These are phyloP conservation scores for Paramecium caudatum DNA, from an alignment of 73 alveolate species.

Conservation along the genomic window DNA sequence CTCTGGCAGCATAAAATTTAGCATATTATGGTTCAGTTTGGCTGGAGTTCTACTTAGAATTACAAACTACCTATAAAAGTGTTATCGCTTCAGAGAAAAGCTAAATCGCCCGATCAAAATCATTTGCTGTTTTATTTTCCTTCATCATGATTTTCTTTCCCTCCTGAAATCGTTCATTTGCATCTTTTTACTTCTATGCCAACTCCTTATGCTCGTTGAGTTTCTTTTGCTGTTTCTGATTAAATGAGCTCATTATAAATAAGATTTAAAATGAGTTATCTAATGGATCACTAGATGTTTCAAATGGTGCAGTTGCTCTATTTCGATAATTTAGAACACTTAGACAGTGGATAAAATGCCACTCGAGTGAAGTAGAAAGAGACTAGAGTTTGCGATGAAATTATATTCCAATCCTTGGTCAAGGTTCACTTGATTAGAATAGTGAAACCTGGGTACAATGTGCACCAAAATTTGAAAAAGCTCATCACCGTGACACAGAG, in stretches of 20 bases:
- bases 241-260: constrained; percentile 49
- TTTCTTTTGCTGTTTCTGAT: constrained; percentile 40
- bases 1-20: constrained; percentile 83
- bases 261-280: constrained; percentile 29
- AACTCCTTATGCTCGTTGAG: constrained; percentile 39
- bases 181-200: constrained; percentile 45
- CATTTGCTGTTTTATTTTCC: constrained; percentile 79
- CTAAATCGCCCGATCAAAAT: constrained; percentile 82
- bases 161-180: constrained; percentile 71
- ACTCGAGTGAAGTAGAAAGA: background rate
- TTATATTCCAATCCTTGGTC: constrained; percentile 42
- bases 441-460: constrained; percentile 64
- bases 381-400: constrained; percentile 53
- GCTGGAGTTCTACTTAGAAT: background rate
- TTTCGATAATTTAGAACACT: constrained; percentile 55
- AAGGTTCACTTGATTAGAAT: constrained; percentile 44
- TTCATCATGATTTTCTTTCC: constrained; percentile 71
- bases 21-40: constrained; percentile 74
- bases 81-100: constrained; percentile 84
- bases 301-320: constrained; percentile 13
- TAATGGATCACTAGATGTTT: constrained; percentile 29
- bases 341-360: background rate
- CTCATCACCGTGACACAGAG: constrained; percentile 24
- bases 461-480: constrained; percentile 35
- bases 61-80: constrained; percentile 55